phyloP scores from a whole-genome alignment of 371 early-diverging fungal species.

The Coemansia sp. region DNA sequence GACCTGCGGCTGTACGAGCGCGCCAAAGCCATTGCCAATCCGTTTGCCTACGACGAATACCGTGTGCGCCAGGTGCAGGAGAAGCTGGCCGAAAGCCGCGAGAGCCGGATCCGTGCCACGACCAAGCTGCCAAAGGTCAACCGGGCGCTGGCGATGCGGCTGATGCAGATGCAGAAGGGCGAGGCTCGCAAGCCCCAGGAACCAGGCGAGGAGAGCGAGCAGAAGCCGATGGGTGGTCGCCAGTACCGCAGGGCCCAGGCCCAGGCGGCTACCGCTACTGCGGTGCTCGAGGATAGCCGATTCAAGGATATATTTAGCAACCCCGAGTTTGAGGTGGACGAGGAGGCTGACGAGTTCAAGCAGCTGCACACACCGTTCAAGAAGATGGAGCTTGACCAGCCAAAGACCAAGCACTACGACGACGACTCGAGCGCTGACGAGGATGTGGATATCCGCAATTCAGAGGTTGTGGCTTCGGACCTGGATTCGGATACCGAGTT shows the following conservation, averaged over 20 bases:
- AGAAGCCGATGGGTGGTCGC: conserved; percentile 47
- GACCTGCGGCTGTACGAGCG: conserved; percentile 94
- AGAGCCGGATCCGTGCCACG: conserved; percentile 85
- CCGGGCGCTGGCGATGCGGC: conserved; percentile 73
- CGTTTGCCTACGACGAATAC: conserved; percentile 96
- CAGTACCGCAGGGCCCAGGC: conserved; percentile 56
- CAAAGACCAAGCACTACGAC: conserved; percentile 11
- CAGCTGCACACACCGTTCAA: conserved; percentile 72
- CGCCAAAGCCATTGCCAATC: conserved; percentile 93
- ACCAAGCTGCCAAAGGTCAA: conserved; percentile 92
- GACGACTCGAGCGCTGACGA: conserved; percentile 47
- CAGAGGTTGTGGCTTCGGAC: not conserved
- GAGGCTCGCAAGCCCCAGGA: conserved; percentile 29
- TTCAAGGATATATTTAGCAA: conserved; percentile 88
- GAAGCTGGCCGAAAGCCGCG: conserved; percentile 82
- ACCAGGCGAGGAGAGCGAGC: conserved; percentile 36
- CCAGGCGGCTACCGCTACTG: conserved; percentile 43
- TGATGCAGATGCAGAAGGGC: conserved; percentile 55
- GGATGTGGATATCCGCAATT: conserved; percentile 31
- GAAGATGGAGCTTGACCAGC: conserved; percentile 8
- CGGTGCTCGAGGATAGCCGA: conserved; percentile 76
- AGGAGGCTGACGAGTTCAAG: conserved; percentile 78
- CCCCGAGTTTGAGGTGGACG: conserved; percentile 93
- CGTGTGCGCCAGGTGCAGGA: conserved; percentile 71
- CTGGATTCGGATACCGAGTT: conserved; percentile 10